Percentiles rank a stretch among this genome's conserved stretches.
These are phyloP conservation scores for Phaeoacremonium minimum DNA, from an alignment of 2,329 filamentous ascomycete species.

Conservation along the genomic window DNA sequence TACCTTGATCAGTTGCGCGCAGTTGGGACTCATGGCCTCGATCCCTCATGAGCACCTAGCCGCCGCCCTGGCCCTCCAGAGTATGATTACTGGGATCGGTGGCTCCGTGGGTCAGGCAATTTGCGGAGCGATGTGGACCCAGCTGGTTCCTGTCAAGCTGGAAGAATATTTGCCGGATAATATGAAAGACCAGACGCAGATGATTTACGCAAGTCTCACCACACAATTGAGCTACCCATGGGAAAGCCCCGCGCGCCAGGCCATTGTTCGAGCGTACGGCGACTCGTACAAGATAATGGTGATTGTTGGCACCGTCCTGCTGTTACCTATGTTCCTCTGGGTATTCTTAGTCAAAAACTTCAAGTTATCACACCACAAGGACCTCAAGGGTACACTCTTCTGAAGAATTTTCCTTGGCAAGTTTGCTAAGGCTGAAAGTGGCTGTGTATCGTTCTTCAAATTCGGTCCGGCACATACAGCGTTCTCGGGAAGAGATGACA, in stretches of 20 bases:
- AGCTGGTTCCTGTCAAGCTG: constrained; percentile 48
- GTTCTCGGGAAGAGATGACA: too few relatives aligned
- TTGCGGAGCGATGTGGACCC: constrained; percentile 34
- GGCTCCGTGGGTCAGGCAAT: constrained; percentile 28
- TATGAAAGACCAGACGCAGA: constrained; percentile 27
- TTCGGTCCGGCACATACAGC: too few relatives aligned
- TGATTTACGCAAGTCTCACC: constrained; percentile 47
- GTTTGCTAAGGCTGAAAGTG: too few relatives aligned
- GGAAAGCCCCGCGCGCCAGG: constrained; percentile 42
- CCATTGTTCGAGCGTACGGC: constrained; percentile 55
- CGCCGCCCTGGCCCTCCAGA: constrained; percentile 29
- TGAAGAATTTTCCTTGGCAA: too few relatives aligned
- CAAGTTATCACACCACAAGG: too few relatives aligned
- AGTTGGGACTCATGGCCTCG: constrained; percentile 48
- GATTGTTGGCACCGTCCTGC: constrained; percentile 34
- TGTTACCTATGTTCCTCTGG: too few relatives aligned
- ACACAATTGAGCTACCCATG: constrained; percentile 47
- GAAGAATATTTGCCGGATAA: constrained; percentile 41
- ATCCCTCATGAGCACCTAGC: constrained; percentile 39
- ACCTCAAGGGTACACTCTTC: too few relatives aligned
- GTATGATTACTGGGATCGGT: constrained; percentile 26
- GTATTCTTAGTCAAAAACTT: too few relatives aligned
- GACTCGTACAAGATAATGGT: constrained; percentile 43
- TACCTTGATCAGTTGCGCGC: constrained; percentile 44
- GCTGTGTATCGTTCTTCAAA: too few relatives aligned